Evolutionary conservation across 176 grass and related monocot genomes (phyloP), one percentile per base, ranked within the genome.

Genomic region (Hsuehochloa calcarea): DNA sequence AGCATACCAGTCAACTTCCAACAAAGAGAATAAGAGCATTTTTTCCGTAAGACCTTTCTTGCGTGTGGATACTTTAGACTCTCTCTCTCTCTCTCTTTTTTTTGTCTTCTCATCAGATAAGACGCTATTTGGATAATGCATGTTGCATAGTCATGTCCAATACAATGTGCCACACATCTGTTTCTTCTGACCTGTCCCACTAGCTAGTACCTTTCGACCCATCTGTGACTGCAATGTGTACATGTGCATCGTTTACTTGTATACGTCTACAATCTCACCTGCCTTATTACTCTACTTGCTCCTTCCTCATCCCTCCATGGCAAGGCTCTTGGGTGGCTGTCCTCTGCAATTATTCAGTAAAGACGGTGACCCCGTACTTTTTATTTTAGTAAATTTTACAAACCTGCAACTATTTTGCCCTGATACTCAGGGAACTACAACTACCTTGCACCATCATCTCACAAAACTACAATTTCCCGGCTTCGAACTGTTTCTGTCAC

Each of bases 201-300:
- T n/a, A n/a, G n/a, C n/a, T n/a, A n/a, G n/a, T 29, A 25, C 31
- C 34, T 44, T 37, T 13, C 17, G 8, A 4, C 41, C 44, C 19
- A 50, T 19, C 41, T 19, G 43, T 19, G 51, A 72, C 55, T 45
- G 77, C 13, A 67, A 64, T 37, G 43, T 52, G 31, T 51, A 73
- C 70, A 84, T 66, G 60, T 75, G 82, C 59, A 37, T 7, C 13
- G 69, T 52, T 84, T 49, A 49, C 55, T 45, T 83, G 26, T 49
- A 16, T 72, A 47, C 17, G 4, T 46, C 5, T 43, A 64, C 46
- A 19, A 55, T 15, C 68, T 71, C 81, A 49, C 80, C 6, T n/a
- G n/a, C 68, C 50, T 22, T 5, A 49, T 22, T 20, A 41, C 23
- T 50, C 69, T 59, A 8, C 23, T 58, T 56, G 29, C 5, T 11